Percentiles rank a stretch among this genome's conserved stretches.
phyloP scores from a whole-genome alignment of 805 yeast species.

The Ogataea angusta region DNA sequence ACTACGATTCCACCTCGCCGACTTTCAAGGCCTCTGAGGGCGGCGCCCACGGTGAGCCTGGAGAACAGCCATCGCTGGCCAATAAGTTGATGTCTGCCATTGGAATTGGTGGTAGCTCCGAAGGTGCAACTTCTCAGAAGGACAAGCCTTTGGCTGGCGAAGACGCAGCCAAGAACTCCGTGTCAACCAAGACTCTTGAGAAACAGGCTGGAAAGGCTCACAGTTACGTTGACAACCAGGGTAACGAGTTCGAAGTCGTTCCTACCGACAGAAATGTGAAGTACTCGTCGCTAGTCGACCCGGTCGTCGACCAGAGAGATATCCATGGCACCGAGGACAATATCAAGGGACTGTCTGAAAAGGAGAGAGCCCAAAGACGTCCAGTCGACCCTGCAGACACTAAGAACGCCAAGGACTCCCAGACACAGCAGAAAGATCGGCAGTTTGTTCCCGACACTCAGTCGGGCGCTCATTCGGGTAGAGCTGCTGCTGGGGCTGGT shows the following conservation, averaged over 20 bases:
- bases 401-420: background rate
- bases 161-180: conserved; percentile 13
- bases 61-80: conserved; percentile 10
- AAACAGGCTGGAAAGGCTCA: conserved; percentile 9
- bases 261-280: conserved; percentile 18
- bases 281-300: conserved; percentile 30
- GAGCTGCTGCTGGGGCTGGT: background rate
- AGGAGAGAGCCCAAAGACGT: background rate
- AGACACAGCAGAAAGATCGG: background rate
- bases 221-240: conserved; percentile 5
- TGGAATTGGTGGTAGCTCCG: conserved; percentile 10
- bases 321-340: conserved; percentile 10
- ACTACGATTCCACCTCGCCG: conserved; percentile 13
- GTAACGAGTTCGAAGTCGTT: conserved; percentile 14
- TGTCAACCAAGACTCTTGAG: conserved; percentile 9
- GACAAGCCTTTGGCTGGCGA: background rate
- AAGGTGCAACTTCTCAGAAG: background rate
- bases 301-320: conserved; percentile 21
- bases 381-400: background rate
- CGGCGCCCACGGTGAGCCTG: conserved; percentile 1
- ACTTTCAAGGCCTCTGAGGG: conserved; percentile 13
- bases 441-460: background rate
- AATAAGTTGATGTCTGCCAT: conserved; percentile 16
- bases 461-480: background rate
- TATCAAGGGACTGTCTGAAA: background rate